Percentiles rank a stretch among this genome's conserved stretches.
Conservation (phyloP, 2,329 filamentous ascomycete genomes). For the Alternaria ventricosa region DNA sequence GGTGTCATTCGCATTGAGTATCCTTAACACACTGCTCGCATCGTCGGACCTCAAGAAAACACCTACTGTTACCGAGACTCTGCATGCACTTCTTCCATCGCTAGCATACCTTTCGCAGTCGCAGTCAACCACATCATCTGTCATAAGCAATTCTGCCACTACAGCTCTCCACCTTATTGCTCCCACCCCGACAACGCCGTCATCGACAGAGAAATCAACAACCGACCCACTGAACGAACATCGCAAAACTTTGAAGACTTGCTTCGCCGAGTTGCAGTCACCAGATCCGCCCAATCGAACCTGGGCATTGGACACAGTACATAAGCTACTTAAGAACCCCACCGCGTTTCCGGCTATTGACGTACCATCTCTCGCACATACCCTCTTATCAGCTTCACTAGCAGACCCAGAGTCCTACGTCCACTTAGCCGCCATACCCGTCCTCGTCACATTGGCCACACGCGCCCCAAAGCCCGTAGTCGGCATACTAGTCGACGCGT, state of each 20-base stretch:
- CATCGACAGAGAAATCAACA: neutral
- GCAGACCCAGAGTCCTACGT: slow-evolving; percentile 74
- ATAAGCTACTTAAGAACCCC: slow-evolving; percentile 58
- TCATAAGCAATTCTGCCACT: slow-evolving; percentile 34
- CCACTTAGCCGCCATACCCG: slow-evolving; percentile 70
- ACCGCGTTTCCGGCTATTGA: slow-evolving; percentile 66
- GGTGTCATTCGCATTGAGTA: slow-evolving; percentile 50
- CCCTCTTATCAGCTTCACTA: slow-evolving; percentile 70
- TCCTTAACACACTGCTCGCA: slow-evolving; percentile 47
- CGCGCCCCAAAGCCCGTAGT: slow-evolving; percentile 68
- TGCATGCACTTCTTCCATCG: slow-evolving; percentile 16
- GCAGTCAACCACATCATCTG: slow-evolving; percentile 16
- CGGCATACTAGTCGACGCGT: slow-evolving; percentile 69
- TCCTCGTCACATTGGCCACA: slow-evolving; percentile 67
- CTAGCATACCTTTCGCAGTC: slow-evolving; percentile 34
- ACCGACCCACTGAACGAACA: slow-evolving; percentile 58
- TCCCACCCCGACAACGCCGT: slow-evolving; percentile 56
- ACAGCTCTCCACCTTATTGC: slow-evolving; percentile 59
- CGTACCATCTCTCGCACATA: slow-evolving; percentile 67
- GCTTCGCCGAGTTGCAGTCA: slow-evolving; percentile 39
- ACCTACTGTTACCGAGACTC: slow-evolving; percentile 20
- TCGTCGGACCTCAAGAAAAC: slow-evolving; percentile 45
- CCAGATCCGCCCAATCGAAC: slow-evolving; percentile 46
- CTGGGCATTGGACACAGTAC: slow-evolving; percentile 43
- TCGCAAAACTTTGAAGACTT: slow-evolving; percentile 29